phyloP scores from a whole-genome alignment of 2,329 filamentous ascomycete species.

The Apiospora marii region DNA sequence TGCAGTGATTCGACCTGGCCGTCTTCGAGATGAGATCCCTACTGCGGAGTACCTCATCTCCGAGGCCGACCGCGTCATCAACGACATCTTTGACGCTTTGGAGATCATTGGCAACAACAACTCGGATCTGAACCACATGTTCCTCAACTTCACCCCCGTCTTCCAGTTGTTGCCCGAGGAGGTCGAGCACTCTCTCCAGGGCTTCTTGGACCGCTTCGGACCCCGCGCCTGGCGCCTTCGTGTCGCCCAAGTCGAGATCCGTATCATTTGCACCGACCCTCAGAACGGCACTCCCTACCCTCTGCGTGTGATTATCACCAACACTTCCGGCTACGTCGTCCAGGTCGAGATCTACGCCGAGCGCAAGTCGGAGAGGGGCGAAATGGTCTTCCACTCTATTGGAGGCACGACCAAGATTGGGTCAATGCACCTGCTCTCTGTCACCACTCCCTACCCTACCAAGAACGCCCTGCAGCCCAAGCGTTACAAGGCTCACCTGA shows the following conservation, averaged over 20 bases:
- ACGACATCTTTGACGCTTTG: conserved; percentile 94
- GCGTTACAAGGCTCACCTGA: conserved; percentile 98
- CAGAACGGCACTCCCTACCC: conserved; percentile 85
- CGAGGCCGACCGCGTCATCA: conserved; percentile 95
- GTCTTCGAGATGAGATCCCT: conserved; percentile 94
- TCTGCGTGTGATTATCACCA: conserved; percentile 94
- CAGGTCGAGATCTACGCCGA: conserved; percentile 98
- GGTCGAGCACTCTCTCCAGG: conserved; percentile 90
- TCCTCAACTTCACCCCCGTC: conserved; percentile 98
- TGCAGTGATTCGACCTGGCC: conserved; percentile 91
- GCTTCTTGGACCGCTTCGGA: conserved; percentile 96
- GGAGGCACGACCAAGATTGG: conserved; percentile 95
- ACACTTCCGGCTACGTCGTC: conserved; percentile 97
- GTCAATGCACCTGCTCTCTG: conserved; percentile 90
- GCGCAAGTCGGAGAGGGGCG: conserved; percentile 96
- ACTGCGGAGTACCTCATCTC: conserved; percentile 99
- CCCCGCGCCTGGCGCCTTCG: conserved; percentile 94
- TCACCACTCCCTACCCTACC: conserved; percentile 92
- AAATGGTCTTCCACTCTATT: conserved; percentile 98
- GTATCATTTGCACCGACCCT: conserved; percentile 95
- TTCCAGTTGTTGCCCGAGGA: conserved; percentile 91
- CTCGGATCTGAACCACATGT: conserved; percentile 99
- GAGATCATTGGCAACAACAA: conserved; percentile 99
- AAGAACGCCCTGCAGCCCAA: conserved; percentile 99
- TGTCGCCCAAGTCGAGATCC: conserved; percentile 96